phyloP scores from a whole-genome alignment of 108 stramenopile genomes.

The Skeletonema potamos region DNA sequence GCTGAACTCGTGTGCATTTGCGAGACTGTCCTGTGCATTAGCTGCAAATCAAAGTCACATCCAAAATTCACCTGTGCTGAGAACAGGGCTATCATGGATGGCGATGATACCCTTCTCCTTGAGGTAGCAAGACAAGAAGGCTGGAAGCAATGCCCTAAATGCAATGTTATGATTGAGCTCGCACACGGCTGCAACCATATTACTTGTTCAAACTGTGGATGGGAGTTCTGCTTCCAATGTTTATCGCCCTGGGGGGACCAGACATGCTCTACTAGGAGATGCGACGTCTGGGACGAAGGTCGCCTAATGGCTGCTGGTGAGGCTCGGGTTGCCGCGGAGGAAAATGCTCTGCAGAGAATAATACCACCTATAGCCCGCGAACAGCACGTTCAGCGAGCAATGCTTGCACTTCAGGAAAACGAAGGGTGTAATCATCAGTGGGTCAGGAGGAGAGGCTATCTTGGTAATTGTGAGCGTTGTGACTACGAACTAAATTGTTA shows the following conservation, averaged over 20 bases:
- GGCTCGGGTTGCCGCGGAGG: constrained; percentile 49
- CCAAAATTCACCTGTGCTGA: constrained; percentile 33
- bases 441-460: constrained; percentile 23
- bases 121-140: constrained; percentile 30
- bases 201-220: constrained; percentile 45
- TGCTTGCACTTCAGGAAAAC: constrained; percentile 35
- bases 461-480: constrained; percentile 48
- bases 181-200: constrained; percentile 59
- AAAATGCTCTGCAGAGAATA: constrained; percentile 16
- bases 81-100: constrained; percentile 16
- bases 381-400: constrained; percentile 18
- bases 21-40: constrained; percentile 34
- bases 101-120: constrained; percentile 31
- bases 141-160: constrained; percentile 64
- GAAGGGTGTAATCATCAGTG: constrained; percentile 55
- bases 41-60: constrained; percentile 51
- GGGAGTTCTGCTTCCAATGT: constrained; percentile 60
- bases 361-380: constrained; percentile 16
- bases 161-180: constrained; percentile 50
- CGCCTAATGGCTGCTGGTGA: constrained; percentile 51
- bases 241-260: constrained; percentile 34
- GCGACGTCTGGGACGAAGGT: constrained; percentile 54
- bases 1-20: constrained; percentile 38
- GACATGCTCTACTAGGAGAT: constrained; percentile 40
- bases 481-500: constrained; percentile 35